Percentiles rank a stretch among this genome's conserved stretches.
Evolutionary conservation across 148 eudicot genomes (phyloP).

Genomic region (Pharnaceum exiguum): DNA sequence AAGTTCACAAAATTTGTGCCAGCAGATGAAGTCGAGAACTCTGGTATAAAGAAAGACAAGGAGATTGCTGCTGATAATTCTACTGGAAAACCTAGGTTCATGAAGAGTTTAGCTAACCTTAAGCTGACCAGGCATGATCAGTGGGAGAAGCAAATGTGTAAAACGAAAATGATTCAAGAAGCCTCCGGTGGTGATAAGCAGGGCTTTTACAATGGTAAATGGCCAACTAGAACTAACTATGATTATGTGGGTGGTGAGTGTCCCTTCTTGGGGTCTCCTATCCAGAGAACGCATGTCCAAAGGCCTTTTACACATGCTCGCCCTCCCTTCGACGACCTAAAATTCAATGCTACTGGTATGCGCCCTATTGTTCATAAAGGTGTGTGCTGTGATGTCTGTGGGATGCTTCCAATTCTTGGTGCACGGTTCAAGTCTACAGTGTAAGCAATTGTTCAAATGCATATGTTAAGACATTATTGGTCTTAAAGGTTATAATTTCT

Average conservation of each 20-base stretch:
- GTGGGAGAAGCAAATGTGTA: not conserved
- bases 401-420: slow-evolving; percentile 69
- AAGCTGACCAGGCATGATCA: not conserved
- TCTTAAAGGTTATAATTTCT: too few relatives aligned
- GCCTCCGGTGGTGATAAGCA: not conserved
- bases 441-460: too few relatives aligned
- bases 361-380: slow-evolving; percentile 59
- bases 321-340: not conserved
- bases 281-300: not conserved
- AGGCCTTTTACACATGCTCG: not conserved
- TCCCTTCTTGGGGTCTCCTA: slow-evolving; percentile 34
- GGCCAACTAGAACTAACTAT: not conserved
- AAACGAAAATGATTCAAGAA: slow-evolving; percentile 1
- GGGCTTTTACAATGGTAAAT: not conserved
- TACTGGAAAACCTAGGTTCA: not conserved
- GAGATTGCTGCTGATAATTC: not conserved
- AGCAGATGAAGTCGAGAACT: not conserved
- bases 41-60: slow-evolving; percentile 17
- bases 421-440: slow-evolving; percentile 88
- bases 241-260: slow-evolving; percentile 19
- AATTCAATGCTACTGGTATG: slow-evolving; percentile 20
- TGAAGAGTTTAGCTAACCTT: not conserved
- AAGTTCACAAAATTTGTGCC: not conserved
- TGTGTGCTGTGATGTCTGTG: slow-evolving; percentile 91
- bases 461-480: too few relatives aligned